phyloP scores from a whole-genome alignment of 139 green algal species.

The Monoraphidium neglectum region DNA sequence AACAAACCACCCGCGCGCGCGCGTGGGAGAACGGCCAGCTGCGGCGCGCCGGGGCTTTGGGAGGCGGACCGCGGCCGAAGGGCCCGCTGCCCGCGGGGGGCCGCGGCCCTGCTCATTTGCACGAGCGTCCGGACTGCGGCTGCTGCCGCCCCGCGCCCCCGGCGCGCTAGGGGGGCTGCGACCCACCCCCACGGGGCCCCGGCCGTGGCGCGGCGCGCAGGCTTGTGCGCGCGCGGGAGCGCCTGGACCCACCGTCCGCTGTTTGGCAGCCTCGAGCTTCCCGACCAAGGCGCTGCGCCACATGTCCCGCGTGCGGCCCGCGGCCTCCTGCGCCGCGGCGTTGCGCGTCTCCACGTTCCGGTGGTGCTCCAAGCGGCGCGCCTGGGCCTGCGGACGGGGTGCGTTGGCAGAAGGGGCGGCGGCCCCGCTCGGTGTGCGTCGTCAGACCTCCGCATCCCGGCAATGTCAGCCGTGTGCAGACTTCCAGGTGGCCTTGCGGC shows the following conservation, averaged over 20 bases:
- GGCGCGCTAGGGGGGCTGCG: background rate
- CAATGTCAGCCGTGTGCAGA: too few species aligned
- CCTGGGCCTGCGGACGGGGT: background rate
- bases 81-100: too few species aligned
- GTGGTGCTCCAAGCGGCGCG: background rate
- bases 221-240: too few species aligned
- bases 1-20: background rate
- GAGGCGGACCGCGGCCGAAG: too few species aligned
- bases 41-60: too few species aligned
- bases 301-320: constrained; percentile 22
- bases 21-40: background rate
- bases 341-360: constrained; percentile 11
- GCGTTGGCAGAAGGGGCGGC: too few species aligned
- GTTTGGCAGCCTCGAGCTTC: constrained; percentile 17
- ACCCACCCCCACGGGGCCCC: background rate
- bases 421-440: too few species aligned
- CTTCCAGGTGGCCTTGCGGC: too few species aligned
- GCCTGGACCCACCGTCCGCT: constrained; percentile 17
- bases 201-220: background rate
- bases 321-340: constrained; percentile 17
- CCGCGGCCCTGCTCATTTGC: too few species aligned
- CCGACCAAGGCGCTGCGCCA: background rate
- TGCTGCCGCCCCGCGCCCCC: too few species aligned
- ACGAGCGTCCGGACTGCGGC: too few species aligned
- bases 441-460: too few species aligned